These are phyloP conservation scores for Auricularia cornea DNA, from an alignment of 768 basidiomycete genomes.

Conservation along the genomic window DNA sequence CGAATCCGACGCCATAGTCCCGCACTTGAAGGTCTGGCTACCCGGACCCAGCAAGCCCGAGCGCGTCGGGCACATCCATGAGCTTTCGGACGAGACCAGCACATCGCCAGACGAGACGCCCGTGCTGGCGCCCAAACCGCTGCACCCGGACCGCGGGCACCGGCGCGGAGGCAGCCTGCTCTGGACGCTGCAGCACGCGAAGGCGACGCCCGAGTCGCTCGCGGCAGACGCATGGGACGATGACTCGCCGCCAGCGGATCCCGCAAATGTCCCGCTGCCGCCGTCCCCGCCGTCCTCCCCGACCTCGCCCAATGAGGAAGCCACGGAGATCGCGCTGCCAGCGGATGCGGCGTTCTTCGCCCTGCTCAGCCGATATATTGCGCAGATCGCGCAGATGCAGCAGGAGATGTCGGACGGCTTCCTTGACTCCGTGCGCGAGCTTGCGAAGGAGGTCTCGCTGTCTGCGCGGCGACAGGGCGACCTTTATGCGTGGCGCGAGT, in stretches of 20 bases:
- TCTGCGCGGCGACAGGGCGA: constrained; percentile 35
- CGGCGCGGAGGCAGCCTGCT: not conserved
- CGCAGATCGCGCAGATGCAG: not conserved
- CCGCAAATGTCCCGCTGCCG: not conserved
- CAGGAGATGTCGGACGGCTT: constrained; percentile 20
- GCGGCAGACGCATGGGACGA: not conserved
- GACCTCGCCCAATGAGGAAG: constrained; percentile 3
- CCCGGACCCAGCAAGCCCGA: constrained; percentile 7
- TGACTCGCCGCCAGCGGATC: not conserved
- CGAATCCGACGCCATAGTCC: constrained; percentile 37
- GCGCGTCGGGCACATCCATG: not conserved
- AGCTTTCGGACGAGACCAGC: not conserved
- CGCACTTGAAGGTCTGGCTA: constrained; percentile 48
- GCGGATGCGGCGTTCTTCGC: constrained; percentile 77
- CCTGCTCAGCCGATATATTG: constrained; percentile 45
- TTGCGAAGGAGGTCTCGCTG: constrained; percentile 33
- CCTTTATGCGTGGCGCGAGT: constrained; percentile 81
- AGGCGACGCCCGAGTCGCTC: not conserved
- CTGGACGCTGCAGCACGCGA: not conserved
- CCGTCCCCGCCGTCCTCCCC: not conserved
- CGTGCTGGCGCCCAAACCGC: not conserved
- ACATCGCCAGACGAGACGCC: not conserved
- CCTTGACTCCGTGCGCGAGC: constrained; percentile 37
- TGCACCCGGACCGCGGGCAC: not conserved
- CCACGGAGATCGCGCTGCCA: constrained; percentile 63